These are phyloP conservation scores for Ophiosphaerella herpotricha DNA, from an alignment of 2,329 filamentous ascomycete species.

Conservation along the genomic window DNA sequence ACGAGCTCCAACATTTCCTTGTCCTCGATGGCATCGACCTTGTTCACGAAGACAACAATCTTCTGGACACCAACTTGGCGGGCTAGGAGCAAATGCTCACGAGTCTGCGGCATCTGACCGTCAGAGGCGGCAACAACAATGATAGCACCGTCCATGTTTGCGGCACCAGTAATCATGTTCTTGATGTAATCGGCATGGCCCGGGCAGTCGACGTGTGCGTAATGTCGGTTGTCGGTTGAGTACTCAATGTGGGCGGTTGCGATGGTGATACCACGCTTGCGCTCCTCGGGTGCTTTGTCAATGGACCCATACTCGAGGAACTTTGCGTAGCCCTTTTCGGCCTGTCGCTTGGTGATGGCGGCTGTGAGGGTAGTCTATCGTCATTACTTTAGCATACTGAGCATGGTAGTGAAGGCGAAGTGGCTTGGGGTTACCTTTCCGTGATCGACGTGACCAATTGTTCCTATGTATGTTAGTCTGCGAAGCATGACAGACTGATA, in stretches of 20 bases:
- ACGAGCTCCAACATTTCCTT: conserved; percentile 99
- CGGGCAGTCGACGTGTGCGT: conserved; percentile 99
- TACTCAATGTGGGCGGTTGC: conserved; percentile 99
- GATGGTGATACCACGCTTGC: conserved; percentile 99
- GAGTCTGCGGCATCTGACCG: conserved; percentile 99
- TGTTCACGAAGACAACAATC: conserved; percentile 99
- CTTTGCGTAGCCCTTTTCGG: conserved; percentile 89
- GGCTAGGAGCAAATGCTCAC: conserved; percentile 96
- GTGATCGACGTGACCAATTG: conserved; percentile 99
- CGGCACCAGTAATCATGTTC: conserved; percentile 99
- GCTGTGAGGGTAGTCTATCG: conserved; percentile 92
- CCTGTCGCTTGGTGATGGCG: conserved; percentile 97
- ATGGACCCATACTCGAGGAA: conserved; percentile 98
- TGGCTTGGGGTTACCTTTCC: conserved; percentile 73
- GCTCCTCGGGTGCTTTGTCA: conserved; percentile 98
- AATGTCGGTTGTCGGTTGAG: conserved; percentile 89
- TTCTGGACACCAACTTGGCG: conserved; percentile 98
- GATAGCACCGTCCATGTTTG: conserved; percentile 98
- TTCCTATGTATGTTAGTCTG: conserved; percentile 60
- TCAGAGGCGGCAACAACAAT: conserved; percentile 98
- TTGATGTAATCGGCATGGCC: conserved; percentile 99
- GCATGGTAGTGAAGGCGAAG: conserved; percentile 18
- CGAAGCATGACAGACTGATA: neutral
- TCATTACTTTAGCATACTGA: conserved; percentile 18
- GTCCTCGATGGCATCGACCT: conserved; percentile 96